Evolutionary conservation across 2,329 filamentous ascomycete species (phyloP).

Genomic region (Scortechinia acanthostroma): DNA sequence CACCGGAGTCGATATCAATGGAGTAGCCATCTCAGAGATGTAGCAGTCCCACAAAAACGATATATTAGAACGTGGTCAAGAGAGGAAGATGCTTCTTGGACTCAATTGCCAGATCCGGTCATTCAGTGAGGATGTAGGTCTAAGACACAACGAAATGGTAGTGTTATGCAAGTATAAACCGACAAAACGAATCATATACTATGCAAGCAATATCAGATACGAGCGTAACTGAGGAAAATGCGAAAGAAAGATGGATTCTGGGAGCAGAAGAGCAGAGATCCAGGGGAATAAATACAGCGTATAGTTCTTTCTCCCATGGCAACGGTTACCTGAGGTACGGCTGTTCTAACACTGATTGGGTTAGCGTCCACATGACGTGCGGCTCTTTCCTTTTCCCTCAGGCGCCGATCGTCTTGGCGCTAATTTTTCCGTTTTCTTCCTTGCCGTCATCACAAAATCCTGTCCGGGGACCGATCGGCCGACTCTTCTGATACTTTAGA

Average conservation of each 20-base stretch:
- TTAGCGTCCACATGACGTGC: background rate
- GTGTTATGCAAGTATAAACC: constrained; percentile 9
- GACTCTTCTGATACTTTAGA: too few species aligned
- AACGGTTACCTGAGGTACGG: constrained; percentile 6
- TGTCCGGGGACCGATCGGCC: too few species aligned
- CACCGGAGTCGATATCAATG: constrained; percentile 78
- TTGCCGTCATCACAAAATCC: too few species aligned
- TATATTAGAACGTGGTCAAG: too few species aligned
- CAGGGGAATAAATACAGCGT: constrained; percentile 7
- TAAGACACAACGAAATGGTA: background rate
- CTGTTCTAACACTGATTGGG: background rate
- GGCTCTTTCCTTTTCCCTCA: background rate
- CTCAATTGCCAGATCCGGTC: too few species aligned
- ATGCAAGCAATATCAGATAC: constrained; percentile 11
- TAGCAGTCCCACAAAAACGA: background rate
- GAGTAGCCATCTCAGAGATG: constrained; percentile 67
- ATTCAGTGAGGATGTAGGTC: too few species aligned
- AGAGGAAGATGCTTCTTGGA: too few species aligned
- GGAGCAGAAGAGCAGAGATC: constrained; percentile 13
- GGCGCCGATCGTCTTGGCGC: too few species aligned
- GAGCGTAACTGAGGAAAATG: constrained; percentile 21
- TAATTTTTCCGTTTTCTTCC: too few species aligned
- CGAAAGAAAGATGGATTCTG: constrained; percentile 15
- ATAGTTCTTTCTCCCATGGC: constrained; percentile 21
- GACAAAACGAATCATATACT: constrained; percentile 9